Evolutionary conservation across 345 rosid species (phyloP), one percentile per base, ranked within the genome.

Genomic region (Heritiera littoralis): DNA sequence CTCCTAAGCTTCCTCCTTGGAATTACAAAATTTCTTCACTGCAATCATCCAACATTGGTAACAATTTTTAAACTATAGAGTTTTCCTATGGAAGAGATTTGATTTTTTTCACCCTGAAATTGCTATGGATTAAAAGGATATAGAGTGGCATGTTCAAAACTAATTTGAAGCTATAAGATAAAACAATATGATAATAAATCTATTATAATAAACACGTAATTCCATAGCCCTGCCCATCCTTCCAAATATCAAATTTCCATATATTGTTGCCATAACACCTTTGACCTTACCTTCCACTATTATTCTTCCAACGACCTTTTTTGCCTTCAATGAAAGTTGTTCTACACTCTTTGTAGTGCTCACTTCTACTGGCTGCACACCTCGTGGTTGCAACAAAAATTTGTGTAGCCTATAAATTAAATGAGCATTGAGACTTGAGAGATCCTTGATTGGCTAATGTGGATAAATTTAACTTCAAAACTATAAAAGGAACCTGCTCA

Each of bases 331-430:
- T 69, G 90, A 60, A 75, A 87, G 76, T 73, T 85, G 88, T 76
- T 90, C 94, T 17, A 78, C 77, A 78, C 71, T 85, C 85, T 82
- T 84, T 41, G 68, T 79, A 54, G 77, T 81, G 66, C 78, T 82
- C 77, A 86, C 88, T 74, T 90, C 91, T 38, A 58, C 78, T 30
- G 90, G 85, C 83, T 82, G 87, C 61, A 86, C 85, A 72, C 90
- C 88, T 82, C 92, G 88, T 64, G 99, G 99, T 86, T 91, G 98
- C 86, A 95, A 78, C 83, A 95, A 85, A 87, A 92, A 89, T 71
- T 89, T 93, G 80, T 93, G 93, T 84, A 95, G 82, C 76, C 98
- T 95, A 82, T 66, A 67, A 75, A 64, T 12, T 46, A 70, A 32
- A 76, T 49, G 46, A 74, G 35, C 23, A 7, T 46, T 46, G 41